Evolutionary conservation across 2,329 filamentous ascomycete species (phyloP), one percentile per base, ranked within the genome.

Genomic region (Mycosphaerella sp.): DNA sequence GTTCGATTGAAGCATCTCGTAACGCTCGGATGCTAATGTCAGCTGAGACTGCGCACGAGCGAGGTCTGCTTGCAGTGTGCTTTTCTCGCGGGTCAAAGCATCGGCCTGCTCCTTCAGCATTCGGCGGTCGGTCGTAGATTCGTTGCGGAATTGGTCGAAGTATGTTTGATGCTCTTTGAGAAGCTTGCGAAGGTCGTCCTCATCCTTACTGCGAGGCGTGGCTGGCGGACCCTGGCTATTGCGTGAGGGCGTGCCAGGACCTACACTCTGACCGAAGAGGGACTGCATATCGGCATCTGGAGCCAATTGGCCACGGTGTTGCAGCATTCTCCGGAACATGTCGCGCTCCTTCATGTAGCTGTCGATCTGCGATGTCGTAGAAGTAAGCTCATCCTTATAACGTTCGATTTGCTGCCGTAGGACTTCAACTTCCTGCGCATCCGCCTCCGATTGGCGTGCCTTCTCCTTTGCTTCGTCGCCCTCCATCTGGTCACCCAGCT

Each of bases 321-420:
- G 87, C 31, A 96, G 80, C 76, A 97, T 91, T 49, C 91, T 89
- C 21, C 92, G 85, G 84, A 96, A 97, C 82, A 96, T 96, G 68
- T 98, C 92, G 58, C 93, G 85, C 73, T 98, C 93, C 64, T 90
- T 89, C 68, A 93, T 89, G 70, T 95, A 95, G 69, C 89, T 95
- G 74, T 95, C 89, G 59, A 90, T 87, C 54, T 91, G 88, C 31
- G 86, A 83, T 42, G 86, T 83, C 61, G 95, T 85, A 10, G 87
- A 87, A 62, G 85, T 82, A 49, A 95, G 82, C 68, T 96, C 90
- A 60, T 96, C 92, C 55, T 89, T 84, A 70, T 84, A 92, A 70
- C 86, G 83, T 61, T 85, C 80, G 23, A 95, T 79, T 60, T 89
- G 84, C 50, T 85, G 81, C 58, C 88, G 79, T 32, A 93, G 74